Evolutionary conservation across 75 land plant species (phyloP), one percentile per base, ranked within the genome.

Genomic region (Picea glauca): DNA sequence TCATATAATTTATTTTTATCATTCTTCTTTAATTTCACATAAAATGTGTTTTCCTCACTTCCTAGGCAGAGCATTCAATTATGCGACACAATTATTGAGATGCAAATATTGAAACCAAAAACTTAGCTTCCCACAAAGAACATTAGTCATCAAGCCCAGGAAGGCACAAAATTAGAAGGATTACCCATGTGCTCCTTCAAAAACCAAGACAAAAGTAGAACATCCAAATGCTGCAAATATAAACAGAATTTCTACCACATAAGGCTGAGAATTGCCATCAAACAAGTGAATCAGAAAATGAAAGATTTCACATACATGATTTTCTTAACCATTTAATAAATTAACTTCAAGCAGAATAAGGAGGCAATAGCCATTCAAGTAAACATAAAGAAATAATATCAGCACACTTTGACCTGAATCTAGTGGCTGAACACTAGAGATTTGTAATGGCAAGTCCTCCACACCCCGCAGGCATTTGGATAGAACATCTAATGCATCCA

Each of bases 401-500:
- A 78, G 57, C 21, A 72, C 38, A 43, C 43, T 38, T 54, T 32
- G n/a, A 93, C 98, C 98, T 82, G 98, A 68, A 78, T 91, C 89
- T 60, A 96, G 32, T 33, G 95, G 92, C 66, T 91, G 98, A 15
- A 96, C 99, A 84, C 89, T 89, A 30, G 94, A 95, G 58, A 96
- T 85, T 77, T 67, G 87, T 80, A 96, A 81, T 62, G 99, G 99
- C 79, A 96, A 85, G 40, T 87, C 87, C 31, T 89, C 82, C 23
- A 96, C 78, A 74, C 30, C 74, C 32, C 87, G 89, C 75, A 96
- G 70, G 21, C 85, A 80, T 67, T 88, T 91, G 7, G 99, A 92
- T 43, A 96, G 79, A 30, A 32, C 84, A 5, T 92, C 93, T 83
- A 86, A 88, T 72, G 91, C 92, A 70, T 78, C 85, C 68, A 88